Evolutionary conservation across 148 eudicot genomes (phyloP), one percentile per base, ranked within the genome.

Genomic region (Camellia lanceoleosa): DNA sequence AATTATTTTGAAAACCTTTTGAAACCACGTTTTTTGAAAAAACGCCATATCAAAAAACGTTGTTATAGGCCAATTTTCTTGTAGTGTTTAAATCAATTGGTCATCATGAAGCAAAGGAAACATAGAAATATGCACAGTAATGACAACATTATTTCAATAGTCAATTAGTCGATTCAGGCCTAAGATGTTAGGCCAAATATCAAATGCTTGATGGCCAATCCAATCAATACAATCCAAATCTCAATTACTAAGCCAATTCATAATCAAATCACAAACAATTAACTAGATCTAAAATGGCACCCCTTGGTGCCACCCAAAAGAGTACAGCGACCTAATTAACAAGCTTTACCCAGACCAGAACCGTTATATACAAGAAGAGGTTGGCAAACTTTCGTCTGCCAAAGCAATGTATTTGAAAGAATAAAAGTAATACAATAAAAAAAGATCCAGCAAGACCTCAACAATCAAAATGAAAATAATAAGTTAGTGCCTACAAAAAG

Each of bases 1-100:
- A 30, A 30, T 0, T 30, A 30, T 30, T 30, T 30, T 90, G 80
- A 83, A 91, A 85, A 74, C 97, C 97, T 87, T 93, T 95, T 93
- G 89, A 43, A 77, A 58, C 74, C 79, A 84, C 38, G 68, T 30
- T 30, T 30, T 30, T 30, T 30, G 11, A 85, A 72, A 87, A 68
- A 64, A 72, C 52, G 30, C 30, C 30, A 30, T 30, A 30, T 30
- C n/a, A 66, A 58, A 72, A 73, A 19, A 78, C 30, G 1, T 30
- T 30, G 30, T 30, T 30, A 30, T 30, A 30, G 30, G 19, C 20
- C 71, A 46, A 77, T 15, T 66, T 7, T 4, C 51, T 47, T 4
- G 30, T 0, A 30, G 30, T 30, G 51, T 47, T 47, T 47, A 5
- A 47, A 47, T 47, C 43, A 66, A 52, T 70, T 70, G 3, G 71